Conservation (phyloP, 768 basidiomycete species). For the Megacollybia marginata region DNA sequence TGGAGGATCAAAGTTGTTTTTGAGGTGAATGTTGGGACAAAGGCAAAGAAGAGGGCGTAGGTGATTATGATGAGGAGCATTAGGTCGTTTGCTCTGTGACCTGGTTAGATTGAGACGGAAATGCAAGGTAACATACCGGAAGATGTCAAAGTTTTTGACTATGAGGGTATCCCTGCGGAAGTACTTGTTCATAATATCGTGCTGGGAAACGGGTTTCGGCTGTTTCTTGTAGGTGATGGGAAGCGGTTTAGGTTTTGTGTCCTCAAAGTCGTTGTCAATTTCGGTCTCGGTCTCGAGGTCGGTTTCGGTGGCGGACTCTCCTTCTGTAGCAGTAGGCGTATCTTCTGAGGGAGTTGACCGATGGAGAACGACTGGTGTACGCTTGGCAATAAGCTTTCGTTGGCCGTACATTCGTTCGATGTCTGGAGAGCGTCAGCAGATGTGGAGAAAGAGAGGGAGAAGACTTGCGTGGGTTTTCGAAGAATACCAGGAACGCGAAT, state of each 20-base stretch:
- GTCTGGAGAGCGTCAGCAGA: constrained; percentile 38
- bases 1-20: constrained; percentile 24
- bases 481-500: constrained; percentile 91
- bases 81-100: constrained; percentile 70
- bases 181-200: constrained; percentile 85
- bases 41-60: constrained; percentile 54
- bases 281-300: constrained; percentile 61
- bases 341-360: constrained; percentile 3
- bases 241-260: constrained; percentile 16
- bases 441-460: not conserved
- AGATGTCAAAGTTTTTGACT: constrained; percentile 73
- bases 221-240: constrained; percentile 10
- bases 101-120: not conserved
- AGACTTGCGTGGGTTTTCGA: constrained; percentile 92
- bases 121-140: constrained; percentile 50
- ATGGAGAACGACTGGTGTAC: constrained; percentile 50
- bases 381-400: constrained; percentile 81
- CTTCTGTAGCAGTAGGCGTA: constrained; percentile 64
- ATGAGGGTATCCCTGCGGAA: constrained; percentile 85
- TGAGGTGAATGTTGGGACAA: constrained; percentile 37
- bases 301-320: constrained; percentile 66
- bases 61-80: constrained; percentile 68
- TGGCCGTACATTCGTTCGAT: constrained; percentile 93
- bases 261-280: constrained; percentile 29
- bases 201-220: constrained; percentile 51